These are phyloP conservation scores for Fraxinus platypoda DNA, from an alignment of 305 asterid species.

Conservation along the genomic window DNA sequence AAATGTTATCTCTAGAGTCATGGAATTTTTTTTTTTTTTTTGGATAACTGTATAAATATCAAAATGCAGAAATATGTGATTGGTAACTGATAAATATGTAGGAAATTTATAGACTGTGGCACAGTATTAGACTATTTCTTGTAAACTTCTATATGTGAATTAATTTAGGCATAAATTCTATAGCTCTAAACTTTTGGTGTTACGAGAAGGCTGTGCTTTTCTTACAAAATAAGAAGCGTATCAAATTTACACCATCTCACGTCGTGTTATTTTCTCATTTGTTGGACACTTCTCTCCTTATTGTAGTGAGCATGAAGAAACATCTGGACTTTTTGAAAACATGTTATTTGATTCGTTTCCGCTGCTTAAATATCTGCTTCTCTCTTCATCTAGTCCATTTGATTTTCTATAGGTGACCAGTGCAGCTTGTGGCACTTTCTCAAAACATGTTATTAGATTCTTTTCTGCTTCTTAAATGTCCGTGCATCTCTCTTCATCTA, in stretches of 20 bases:
- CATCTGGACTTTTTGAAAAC: not conserved
- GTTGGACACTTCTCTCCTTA: not conserved
- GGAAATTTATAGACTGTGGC: not conserved
- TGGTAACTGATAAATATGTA: not conserved
- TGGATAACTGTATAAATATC: not conserved
- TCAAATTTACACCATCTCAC: slow-evolving; percentile 15
- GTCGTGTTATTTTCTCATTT: slow-evolving; percentile 11
- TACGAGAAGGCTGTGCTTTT: not conserved
- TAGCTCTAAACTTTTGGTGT: slow-evolving; percentile 15
- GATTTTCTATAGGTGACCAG: slow-evolving; percentile 63
- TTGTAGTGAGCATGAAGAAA: slow-evolving; percentile 9
- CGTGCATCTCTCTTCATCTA: slow-evolving; percentile 15
- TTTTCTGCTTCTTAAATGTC: slow-evolving; percentile 9
- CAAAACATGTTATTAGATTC: not conserved
- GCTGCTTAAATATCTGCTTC: slow-evolving; percentile 3
- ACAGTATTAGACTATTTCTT: not conserved
- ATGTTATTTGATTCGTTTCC: not conserved
- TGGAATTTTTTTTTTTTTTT: not conserved
- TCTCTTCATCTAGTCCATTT: slow-evolving; percentile 18
- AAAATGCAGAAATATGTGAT: not conserved
- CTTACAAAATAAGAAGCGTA: not conserved
- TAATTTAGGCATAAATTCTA: not conserved
- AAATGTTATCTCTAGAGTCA: not conserved
- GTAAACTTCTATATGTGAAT: slow-evolving; percentile 1
- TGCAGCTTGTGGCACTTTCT: slow-evolving; percentile 62